These are phyloP conservation scores for Xylaria polymorpha DNA, from an alignment of 2,329 filamentous ascomycete species.

Conservation along the genomic window DNA sequence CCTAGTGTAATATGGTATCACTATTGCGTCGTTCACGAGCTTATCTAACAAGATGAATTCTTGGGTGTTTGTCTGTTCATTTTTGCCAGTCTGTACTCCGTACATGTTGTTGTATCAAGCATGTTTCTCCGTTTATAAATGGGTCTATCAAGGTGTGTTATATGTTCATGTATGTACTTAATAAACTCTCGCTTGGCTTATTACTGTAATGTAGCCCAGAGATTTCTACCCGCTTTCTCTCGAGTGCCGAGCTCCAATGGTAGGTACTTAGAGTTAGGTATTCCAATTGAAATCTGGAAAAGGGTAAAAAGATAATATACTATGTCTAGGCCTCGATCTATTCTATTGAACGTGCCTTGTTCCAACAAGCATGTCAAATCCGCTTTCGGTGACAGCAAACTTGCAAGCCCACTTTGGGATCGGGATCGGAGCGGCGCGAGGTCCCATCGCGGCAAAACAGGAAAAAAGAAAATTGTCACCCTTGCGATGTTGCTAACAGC, in stretches of 20 bases:
- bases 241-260: too few species aligned
- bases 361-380: not conserved
- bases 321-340: not conserved
- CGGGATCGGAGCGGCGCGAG: not conserved
- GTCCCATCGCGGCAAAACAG: conserved; percentile 14
- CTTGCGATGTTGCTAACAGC: conserved; percentile 11
- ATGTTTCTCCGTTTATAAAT: not conserved
- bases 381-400: not conserved
- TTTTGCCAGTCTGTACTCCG: too few species aligned
- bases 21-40: not conserved
- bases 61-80: not conserved
- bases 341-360: not conserved
- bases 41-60: not conserved
- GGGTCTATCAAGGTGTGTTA: too few species aligned
- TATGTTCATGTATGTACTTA: too few species aligned
- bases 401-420: conserved; percentile 8
- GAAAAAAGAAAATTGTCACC: conserved; percentile 3
- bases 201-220: too few species aligned
- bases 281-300: not conserved
- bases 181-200: too few species aligned
- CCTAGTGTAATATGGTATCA: not conserved
- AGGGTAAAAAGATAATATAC: not conserved
- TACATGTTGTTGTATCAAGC: not conserved
- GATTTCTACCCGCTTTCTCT: too few species aligned
- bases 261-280: not conserved